A percentile compares a stretch with the other conserved stretches of the same genome.
These are phyloP conservation scores for Wickerhamomyces canadensis DNA, from an alignment of 805 yeast genomes.

Conservation along the genomic window DNA sequence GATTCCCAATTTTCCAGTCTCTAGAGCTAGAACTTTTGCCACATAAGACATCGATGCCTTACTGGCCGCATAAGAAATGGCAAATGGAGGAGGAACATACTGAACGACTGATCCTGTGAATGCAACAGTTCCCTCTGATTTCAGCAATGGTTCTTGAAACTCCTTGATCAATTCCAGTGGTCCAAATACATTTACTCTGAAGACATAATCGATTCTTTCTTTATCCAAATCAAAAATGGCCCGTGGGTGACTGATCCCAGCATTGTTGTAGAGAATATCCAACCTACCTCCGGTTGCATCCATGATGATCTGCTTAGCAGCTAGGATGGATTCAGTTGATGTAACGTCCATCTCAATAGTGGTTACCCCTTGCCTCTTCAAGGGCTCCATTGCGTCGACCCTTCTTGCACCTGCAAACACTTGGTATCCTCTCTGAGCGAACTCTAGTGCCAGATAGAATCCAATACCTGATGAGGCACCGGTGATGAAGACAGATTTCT, in stretches of 20 bases:
- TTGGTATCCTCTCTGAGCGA: constrained; percentile 41
- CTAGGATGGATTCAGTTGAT: constrained; percentile 23
- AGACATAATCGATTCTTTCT: neutral
- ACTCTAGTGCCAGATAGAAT: constrained; percentile 36
- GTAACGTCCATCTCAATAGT: constrained; percentile 51
- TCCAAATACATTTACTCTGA: constrained; percentile 60
- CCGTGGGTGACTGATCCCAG: constrained; percentile 51
- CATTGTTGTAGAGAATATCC: constrained; percentile 60
- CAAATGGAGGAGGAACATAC: constrained; percentile 30
- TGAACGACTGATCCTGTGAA: constrained; percentile 34
- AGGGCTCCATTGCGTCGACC: constrained; percentile 45
- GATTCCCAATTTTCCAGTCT: constrained; percentile 34
- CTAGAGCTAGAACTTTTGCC: constrained; percentile 30
- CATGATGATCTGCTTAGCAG: neutral
- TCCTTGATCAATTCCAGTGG: constrained; percentile 44
- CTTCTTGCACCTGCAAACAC: constrained; percentile 70
- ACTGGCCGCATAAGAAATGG: constrained; percentile 29
- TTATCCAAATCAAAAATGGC: constrained; percentile 29
- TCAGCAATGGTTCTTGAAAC: constrained; percentile 27
- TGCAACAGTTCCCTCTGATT: constrained; percentile 30
- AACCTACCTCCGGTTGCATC: constrained; percentile 36
- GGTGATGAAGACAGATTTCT: too few species aligned
- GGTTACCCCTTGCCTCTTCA: constrained; percentile 31
- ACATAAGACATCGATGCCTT: constrained; percentile 36
- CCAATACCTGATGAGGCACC: constrained; percentile 50